Conservation (phyloP, 2,329 filamentous ascomycete species). For the Geoglossum cookeanum region DNA sequence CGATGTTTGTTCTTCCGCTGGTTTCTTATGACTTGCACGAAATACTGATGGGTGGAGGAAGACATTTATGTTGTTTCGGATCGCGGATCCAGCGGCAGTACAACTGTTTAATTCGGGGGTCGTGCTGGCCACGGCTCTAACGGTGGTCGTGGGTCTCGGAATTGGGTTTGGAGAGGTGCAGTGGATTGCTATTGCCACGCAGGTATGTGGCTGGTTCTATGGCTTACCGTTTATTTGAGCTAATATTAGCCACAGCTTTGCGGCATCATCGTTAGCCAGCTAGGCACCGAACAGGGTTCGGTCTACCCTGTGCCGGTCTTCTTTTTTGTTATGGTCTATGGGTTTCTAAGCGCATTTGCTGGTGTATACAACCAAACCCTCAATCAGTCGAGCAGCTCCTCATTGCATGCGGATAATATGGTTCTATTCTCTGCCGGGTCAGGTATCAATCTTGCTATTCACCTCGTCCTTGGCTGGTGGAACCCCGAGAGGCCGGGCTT, state of each 20-base stretch:
- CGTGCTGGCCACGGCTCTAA: conserved; percentile 17
- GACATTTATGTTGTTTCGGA: conserved; percentile 17
- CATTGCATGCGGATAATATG: conserved; percentile 19
- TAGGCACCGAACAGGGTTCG: conserved; percentile 14
- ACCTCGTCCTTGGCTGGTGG: conserved; percentile 15
- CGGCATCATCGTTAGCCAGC: conserved; percentile 17
- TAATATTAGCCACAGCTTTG: conserved; percentile 11
- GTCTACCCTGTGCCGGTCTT: conserved; percentile 17
- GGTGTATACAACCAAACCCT: conserved; percentile 21
- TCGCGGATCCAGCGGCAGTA: conserved; percentile 19
- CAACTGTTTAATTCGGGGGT: conserved; percentile 17
- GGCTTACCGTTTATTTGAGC: background rate
- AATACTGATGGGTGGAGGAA: background rate
- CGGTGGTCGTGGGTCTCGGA: conserved; percentile 15
- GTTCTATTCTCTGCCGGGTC: conserved; percentile 17
- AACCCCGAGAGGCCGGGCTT: conserved; percentile 7
- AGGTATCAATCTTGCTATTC: conserved; percentile 15
- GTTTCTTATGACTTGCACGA: too few relatives aligned
- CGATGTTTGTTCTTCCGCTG: too few relatives aligned
- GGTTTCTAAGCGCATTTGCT: conserved; percentile 16
- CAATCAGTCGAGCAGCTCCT: conserved; percentile 16
- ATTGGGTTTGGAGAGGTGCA: conserved; percentile 16
- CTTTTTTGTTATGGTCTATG: conserved; percentile 17
- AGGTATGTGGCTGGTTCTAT: conserved; percentile 9
- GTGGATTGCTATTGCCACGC: conserved; percentile 18